Evolutionary conservation across 2,329 filamentous ascomycete species (phyloP), one percentile per base, ranked within the genome.

Genomic region (Cytospora piceae): DNA sequence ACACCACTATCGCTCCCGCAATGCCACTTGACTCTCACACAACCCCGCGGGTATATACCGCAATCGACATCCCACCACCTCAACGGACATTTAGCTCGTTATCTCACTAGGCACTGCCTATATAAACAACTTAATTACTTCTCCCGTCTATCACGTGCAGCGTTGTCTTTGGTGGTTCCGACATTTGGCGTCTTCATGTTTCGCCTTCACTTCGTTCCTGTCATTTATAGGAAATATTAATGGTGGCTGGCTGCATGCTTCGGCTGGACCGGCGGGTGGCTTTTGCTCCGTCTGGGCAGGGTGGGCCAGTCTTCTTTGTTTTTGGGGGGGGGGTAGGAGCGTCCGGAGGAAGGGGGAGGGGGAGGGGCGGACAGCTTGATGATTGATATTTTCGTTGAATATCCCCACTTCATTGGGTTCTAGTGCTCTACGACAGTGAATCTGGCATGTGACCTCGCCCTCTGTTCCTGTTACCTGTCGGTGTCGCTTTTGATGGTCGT

Each of bases 181-280:
- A 65, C 31, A 56, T 29, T 5, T 46, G 42, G 32, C 56, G 34
- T 46, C 51, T 64, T 58, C 31, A 22, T 37, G 42, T 58, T 46
- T 46, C 31, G 39, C 46, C 51, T 66, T 65, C 42, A 54, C 56
- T 68, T 68, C 63, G 52, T 55, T 27, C 53, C 37, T 68, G 63
- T 66, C 53, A 12, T 61, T 66, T 60, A 53, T 51, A 57, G 54
- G 46, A 49, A 32, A 65, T 24, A 49, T 63, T 65, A 62, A 58
- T 66, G 63, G 58, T 58, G 56, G 63, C 59, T 58, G 29, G 64
- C 37, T 56, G 63, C 55, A 61, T 63, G 63, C 63, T 68, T 63
- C 66, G 66, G 66, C 66, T 66, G 66, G 66, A 68, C 66, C 66
- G 66, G 66, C 63, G 63, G 63, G 54, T 65, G 54, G 58, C 63